Evolutionary conservation across 2,329 filamentous ascomycete species (phyloP).

Genomic region (Xylaria hypoxylon): DNA sequence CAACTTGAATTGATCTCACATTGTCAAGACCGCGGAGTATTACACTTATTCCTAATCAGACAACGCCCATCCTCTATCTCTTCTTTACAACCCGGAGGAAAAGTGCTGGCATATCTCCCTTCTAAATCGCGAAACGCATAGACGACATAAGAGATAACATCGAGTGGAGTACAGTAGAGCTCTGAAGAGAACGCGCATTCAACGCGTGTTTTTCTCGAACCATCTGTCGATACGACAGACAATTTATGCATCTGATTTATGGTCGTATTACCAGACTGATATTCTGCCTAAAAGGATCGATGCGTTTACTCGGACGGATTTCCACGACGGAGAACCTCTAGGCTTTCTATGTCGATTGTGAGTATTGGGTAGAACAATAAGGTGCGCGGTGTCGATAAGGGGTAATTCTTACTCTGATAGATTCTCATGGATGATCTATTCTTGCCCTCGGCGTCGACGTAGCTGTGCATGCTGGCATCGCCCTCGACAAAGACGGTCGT

Average conservation of each 20-base stretch:
- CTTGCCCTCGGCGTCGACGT: slow-evolving; percentile 78
- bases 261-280: not conserved
- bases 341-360: slow-evolving; percentile 53
- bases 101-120: not conserved
- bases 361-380: not conserved
- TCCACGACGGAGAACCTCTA: slow-evolving; percentile 60
- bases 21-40: slow-evolving; percentile 15
- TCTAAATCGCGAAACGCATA: slow-evolving; percentile 6
- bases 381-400: not conserved
- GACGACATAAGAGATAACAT: slow-evolving; percentile 24
- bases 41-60: slow-evolving; percentile 23
- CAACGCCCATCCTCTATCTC: slow-evolving; percentile 14
- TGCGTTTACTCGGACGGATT: slow-evolving; percentile 30
- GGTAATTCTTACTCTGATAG: slow-evolving; percentile 75
- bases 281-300: not conserved
- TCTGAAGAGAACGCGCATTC: slow-evolving; percentile 2
- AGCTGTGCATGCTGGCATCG: slow-evolving; percentile 76
- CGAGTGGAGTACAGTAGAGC: slow-evolving; percentile 27
- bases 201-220: not conserved
- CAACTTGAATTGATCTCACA: slow-evolving; percentile 11
- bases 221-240: not conserved
- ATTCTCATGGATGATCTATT: slow-evolving; percentile 73
- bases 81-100: not conserved
- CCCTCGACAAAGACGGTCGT: slow-evolving; percentile 86
- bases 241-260: not conserved